These are phyloP conservation scores for Sporothrix schenckii DNA, from an alignment of 2,329 filamentous ascomycete genomes.

Conservation along the genomic window DNA sequence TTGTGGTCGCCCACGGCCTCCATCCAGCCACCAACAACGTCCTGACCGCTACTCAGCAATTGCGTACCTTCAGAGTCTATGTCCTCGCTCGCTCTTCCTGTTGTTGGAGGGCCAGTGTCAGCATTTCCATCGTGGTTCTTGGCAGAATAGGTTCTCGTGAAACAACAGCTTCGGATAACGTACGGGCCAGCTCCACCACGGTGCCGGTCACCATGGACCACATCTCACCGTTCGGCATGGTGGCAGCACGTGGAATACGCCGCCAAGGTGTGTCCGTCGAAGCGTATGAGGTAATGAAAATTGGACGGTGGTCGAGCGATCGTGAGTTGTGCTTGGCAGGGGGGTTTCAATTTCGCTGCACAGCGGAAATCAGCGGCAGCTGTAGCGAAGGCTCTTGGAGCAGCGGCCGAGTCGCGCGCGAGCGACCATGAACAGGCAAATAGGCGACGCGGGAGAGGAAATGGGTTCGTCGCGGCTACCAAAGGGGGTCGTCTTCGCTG, in stretches of 20 bases:
- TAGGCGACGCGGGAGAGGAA: neutral
- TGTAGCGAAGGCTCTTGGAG: conserved; percentile 30
- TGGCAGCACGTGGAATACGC: conserved; percentile 16
- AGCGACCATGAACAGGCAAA: conserved; percentile 26
- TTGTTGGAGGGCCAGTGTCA: conserved; percentile 18
- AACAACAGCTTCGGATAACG: conserved; percentile 33
- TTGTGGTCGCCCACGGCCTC: neutral
- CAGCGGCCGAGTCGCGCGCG: conserved; percentile 27
- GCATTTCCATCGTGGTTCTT: neutral
- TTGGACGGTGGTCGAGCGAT: neutral
- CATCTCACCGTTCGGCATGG: conserved; percentile 16
- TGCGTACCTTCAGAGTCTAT: conserved; percentile 52
- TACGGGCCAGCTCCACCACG: conserved; percentile 48
- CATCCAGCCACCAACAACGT: neutral
- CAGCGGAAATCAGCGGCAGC: conserved; percentile 24
- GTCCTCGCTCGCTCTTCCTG: conserved; percentile 52
- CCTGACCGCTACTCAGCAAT: neutral
- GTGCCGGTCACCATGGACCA: conserved; percentile 42
- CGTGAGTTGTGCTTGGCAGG: conserved; percentile 1
- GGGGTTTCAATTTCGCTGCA: conserved; percentile 8
- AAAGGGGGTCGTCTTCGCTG: neutral
- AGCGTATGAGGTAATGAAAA: neutral
- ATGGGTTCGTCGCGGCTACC: neutral
- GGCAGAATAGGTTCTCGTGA: neutral
- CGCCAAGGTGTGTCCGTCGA: neutral